phyloP scores from a whole-genome alignment of 2,329 filamentous ascomycete genomes.

The Paecilomyces dactylethromorphus region DNA sequence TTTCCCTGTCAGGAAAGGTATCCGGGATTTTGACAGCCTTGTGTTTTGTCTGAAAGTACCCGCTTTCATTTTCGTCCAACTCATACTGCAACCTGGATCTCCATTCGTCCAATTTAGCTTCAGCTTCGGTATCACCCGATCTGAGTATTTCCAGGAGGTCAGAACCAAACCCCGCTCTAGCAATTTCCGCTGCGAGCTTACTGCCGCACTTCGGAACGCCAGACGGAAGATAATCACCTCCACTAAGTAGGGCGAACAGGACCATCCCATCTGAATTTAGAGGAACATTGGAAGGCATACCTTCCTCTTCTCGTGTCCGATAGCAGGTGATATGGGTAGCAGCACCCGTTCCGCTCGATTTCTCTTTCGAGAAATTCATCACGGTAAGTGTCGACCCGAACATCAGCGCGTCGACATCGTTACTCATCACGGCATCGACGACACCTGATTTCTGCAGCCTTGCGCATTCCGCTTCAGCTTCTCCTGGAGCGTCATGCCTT shows the following conservation, averaged over 20 bases:
- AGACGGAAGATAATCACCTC: conserved; percentile 86
- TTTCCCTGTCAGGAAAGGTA: conserved; percentile 70
- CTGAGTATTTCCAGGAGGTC: conserved; percentile 62
- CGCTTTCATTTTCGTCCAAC: conserved; percentile 74
- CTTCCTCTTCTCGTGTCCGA: conserved; percentile 54
- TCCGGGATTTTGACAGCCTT: conserved; percentile 69
- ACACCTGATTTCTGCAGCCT: conserved; percentile 72
- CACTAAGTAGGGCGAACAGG: conserved; percentile 86
- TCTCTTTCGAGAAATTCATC: conserved; percentile 76
- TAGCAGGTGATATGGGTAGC: conserved; percentile 87
- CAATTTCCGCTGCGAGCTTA: conserved; percentile 84
- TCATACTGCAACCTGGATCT: conserved; percentile 66
- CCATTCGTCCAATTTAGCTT: conserved; percentile 55
- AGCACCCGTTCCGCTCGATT: conserved; percentile 49
- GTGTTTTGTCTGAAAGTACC: conserved; percentile 71
- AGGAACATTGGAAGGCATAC: conserved; percentile 27
- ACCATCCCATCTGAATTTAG: conserved; percentile 87
- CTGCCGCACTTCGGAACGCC: conserved; percentile 83
- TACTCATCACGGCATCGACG: conserved; percentile 88
- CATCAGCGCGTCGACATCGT: conserved; percentile 97
- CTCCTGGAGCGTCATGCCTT: conserved; percentile 80
- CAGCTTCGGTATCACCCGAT: conserved; percentile 19
- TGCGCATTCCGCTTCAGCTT: conserved; percentile 94
- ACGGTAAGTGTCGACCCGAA: conserved; percentile 79
- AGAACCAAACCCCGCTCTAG: conserved; percentile 76